Evolutionary conservation across 2,329 filamentous ascomycete genomes (phyloP).

Genomic region (Pseudofabraea citricarpa): DNA sequence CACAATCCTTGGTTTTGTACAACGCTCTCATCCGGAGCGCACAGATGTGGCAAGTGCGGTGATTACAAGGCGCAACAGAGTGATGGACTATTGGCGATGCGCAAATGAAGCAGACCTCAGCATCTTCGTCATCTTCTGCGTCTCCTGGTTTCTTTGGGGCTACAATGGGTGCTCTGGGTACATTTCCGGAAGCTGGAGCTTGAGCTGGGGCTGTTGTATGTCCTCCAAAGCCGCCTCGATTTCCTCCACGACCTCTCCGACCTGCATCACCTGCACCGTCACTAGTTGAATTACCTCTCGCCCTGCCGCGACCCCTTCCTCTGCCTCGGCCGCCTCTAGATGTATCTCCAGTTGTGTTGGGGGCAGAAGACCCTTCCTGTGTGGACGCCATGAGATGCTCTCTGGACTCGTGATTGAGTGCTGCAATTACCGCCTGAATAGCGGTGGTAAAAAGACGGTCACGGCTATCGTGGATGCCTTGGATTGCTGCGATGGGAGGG

Average conservation of each 20-base stretch:
- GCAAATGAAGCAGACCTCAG: constrained; percentile 95
- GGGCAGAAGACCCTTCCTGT: constrained; percentile 10
- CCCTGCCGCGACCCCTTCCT: constrained; percentile 31
- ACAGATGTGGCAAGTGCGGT: constrained; percentile 95
- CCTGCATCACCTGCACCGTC: constrained; percentile 4
- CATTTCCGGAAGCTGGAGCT: too few relatives aligned
- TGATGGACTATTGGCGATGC: constrained; percentile 85
- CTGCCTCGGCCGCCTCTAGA: constrained; percentile 31
- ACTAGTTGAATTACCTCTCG: constrained; percentile 9
- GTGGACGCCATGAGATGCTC: constrained; percentile 2
- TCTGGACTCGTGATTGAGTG: too few relatives aligned
- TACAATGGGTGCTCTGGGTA: too few relatives aligned
- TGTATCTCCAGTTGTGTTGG: constrained; percentile 23
- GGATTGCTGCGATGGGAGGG: background rate
- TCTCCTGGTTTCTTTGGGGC: constrained; percentile 16
- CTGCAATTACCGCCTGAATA: too few relatives aligned
- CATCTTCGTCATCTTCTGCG: constrained; percentile 46
- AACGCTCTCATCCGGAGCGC: constrained; percentile 84
- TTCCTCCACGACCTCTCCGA: constrained; percentile 14
- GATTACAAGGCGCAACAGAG: constrained; percentile 89
- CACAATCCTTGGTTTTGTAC: constrained; percentile 94
- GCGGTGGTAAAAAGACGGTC: too few relatives aligned
- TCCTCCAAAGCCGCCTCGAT: constrained; percentile 7
- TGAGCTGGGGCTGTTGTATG: constrained; percentile 2
- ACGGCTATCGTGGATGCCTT: background rate